Base-by-base conservation (phyloP, 768 basidiomycete genomes). In the Calvatia gigantea region DNA sequence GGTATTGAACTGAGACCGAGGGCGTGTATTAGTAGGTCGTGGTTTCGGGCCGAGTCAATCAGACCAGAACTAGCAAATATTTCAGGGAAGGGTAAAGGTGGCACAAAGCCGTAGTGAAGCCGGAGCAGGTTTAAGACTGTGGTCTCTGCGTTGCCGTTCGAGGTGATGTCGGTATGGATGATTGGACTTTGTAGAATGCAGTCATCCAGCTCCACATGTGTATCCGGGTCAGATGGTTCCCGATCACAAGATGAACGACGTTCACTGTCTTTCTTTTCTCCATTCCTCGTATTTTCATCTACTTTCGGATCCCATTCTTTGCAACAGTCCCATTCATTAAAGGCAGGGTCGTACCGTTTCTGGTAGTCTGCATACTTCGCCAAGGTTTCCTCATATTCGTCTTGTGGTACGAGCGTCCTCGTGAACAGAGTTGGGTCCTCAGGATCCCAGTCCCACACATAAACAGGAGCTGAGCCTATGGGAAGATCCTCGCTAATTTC, bases 301-400 rank as follows among this genome's bases (percentile, higher is more conserved):
- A 12, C 14, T 8, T 48, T 47, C 25, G 28, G 39, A 9, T 37
- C 54, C 19, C 28, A 33, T 23, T 48, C 33, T 4, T 14, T n/a
- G 27, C 55, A 56, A 31, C 47, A 50, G 25, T 50, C 17, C 56
- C 56, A 57, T 21, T 57, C 56, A 33, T 57, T 57, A 11, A 25
- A 41, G 25, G 33, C 42, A 2, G 56, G 17, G 33, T 57, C 56
- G n/a, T 57, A 57, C 7, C 21, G 37, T 15, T 23, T 41, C 38
- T 56, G 46, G 5, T 5, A 2, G 4, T 31, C 15, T 9, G 44
- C 14, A n/a, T 46, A 37, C 12, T 37, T 9, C 21, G 23, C 33
- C 14, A 55, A 28, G 2, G 42, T 53, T 3, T 53, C 51, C 4
- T 29, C n/a, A 6, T 29, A 6, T 21, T 45, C 12, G 43, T 14